Conservation (phyloP, 2,329 filamentous ascomycete species). For the Penicillium sp. region DNA sequence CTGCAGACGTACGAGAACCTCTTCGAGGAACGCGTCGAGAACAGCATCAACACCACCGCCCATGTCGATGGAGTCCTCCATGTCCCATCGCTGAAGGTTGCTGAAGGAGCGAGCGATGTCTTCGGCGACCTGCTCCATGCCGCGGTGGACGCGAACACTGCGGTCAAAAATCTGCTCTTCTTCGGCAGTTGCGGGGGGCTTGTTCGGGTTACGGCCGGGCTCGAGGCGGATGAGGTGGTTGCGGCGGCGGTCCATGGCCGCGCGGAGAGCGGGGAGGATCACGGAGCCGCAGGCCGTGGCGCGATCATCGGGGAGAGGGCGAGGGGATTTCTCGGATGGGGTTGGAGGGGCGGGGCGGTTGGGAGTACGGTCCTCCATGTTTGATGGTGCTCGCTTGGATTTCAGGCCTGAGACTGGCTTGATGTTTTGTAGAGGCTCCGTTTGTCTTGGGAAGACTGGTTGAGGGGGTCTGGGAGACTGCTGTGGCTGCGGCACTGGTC, state of each 20-base stretch:
- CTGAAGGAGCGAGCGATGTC: conserved; percentile 82
- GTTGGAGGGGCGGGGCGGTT: conserved; percentile 8
- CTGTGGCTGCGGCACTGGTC: background rate
- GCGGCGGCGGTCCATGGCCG: conserved; percentile 78
- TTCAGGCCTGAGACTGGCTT: conserved; percentile 19
- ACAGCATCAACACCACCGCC: conserved; percentile 86
- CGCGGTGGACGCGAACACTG: conserved; percentile 21
- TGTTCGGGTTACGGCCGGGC: conserved; percentile 21
- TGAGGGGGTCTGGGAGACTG: conserved; percentile 6
- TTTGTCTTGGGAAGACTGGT: conserved; percentile 7
- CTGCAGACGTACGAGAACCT: conserved; percentile 89
- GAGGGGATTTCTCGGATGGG: conserved; percentile 23
- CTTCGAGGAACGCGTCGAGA: conserved; percentile 87
- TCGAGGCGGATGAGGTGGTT: conserved; percentile 54
- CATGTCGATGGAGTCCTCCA: conserved; percentile 87
- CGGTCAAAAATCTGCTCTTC: conserved; percentile 19
- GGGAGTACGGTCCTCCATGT: conserved; percentile 11
- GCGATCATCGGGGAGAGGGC: conserved; percentile 16
- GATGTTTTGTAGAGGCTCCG: conserved; percentile 8
- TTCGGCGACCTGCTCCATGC: conserved; percentile 59
- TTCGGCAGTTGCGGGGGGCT: conserved; percentile 22
- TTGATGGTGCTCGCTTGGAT: conserved; percentile 22
- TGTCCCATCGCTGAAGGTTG: conserved; percentile 88
- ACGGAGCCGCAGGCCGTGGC: conserved; percentile 50
- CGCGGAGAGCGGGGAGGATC: conserved; percentile 88